Base-by-base conservation (phyloP, 2,329 filamentous ascomycete genomes). In the Xylogone sp. region DNA sequence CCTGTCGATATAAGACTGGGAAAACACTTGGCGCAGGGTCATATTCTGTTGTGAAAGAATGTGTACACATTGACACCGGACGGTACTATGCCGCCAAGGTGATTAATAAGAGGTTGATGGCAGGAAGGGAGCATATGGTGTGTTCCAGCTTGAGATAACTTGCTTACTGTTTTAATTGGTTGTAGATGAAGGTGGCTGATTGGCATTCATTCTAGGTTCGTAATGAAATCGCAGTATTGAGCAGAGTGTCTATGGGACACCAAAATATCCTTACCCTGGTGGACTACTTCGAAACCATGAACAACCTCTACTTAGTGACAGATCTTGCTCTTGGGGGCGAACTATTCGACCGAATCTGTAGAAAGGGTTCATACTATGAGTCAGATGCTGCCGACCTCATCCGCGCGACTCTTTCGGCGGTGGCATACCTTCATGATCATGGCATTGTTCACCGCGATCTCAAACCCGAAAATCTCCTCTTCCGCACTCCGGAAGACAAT, bases 201-300 rank as follows among this genome's bases (percentile, higher is more conserved):
- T 21, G 10, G 19, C 12, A 4, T 39, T 39, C 8, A 16, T 4
- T 3, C n/a, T 53, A 96, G 90, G 90, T 96, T 53, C 88, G 94
- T 56, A 99, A 99, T 69, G 94, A 99, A 74, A 99, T 99, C 63
- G 93, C 94, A 6, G 91, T 99, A 21, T 79, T 99, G 60, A 97
- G 97, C 72, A 87, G 87, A 65, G 93, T 99, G n/a, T 97, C 93
- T 1, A 96, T 99, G 89, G 94, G 94, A 50, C 93, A 99, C 73
- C 90, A 94, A 70, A 99, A 99, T 68, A 97, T 99, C 68, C 76
- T 99, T 55, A 99, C 94, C 1, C 80, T 99, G 53, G 94, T 97
- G 63, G 94, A 99, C 75, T 99, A 97, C 73, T 99, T 99, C 67
- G 94, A 99, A 75, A 99, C 94, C 6, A 96, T 97, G 89, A 97